phyloP scores from a whole-genome alignment of 2,329 filamentous ascomycete genomes.

The Penicillium concentricum region DNA sequence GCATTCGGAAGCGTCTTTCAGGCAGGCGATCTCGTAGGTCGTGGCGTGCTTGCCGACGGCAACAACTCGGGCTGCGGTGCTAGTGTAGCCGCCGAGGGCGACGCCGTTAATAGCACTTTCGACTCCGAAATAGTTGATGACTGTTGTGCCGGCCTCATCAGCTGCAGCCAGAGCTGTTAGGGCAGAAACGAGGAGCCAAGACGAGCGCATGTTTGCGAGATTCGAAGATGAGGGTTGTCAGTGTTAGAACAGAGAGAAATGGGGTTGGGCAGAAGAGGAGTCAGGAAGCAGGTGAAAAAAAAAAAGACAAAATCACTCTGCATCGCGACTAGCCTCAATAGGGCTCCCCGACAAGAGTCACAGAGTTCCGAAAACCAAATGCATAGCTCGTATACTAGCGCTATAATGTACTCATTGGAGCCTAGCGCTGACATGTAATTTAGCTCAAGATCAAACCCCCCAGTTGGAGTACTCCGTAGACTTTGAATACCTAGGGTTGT shows the following conservation, averaged over 20 bases:
- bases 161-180: slow-evolving; percentile 3
- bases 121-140: slow-evolving; percentile 4
- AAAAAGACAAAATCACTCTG: neutral
- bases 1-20: neutral
- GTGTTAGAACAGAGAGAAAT: neutral
- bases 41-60: slow-evolving; percentile 7
- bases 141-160: slow-evolving; percentile 4
- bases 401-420: neutral
- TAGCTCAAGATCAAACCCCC: neutral
- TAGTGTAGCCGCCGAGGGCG: slow-evolving; percentile 1
- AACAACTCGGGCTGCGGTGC: slow-evolving; percentile 1
- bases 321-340: neutral
- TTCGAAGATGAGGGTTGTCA: neutral
- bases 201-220: slow-evolving; percentile 4
- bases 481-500: neutral
- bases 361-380: neutral
- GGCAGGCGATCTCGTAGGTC: slow-evolving; percentile 7
- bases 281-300: neutral
- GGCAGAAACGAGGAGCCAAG: neutral
- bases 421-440: neutral
- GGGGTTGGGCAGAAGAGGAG: neutral
- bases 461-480: neutral
- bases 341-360: neutral
- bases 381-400: neutral
- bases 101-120: neutral